These are phyloP conservation scores for Paulownia fortunei DNA, from an alignment of 257 asterid species.

Conservation along the genomic window DNA sequence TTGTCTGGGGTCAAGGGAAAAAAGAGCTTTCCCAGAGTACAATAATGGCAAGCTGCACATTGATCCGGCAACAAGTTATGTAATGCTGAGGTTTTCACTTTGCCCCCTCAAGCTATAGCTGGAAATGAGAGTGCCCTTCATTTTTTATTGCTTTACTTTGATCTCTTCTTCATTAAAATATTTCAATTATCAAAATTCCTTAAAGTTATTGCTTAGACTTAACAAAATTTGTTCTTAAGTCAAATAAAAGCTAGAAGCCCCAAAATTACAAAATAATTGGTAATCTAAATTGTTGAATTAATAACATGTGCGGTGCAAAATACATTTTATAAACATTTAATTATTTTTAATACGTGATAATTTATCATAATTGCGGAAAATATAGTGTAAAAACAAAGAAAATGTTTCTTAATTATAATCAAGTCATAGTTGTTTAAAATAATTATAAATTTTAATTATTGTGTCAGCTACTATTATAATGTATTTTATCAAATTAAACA, in stretches of 20 bases:
- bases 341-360: too few species aligned
- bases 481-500: too few species aligned
- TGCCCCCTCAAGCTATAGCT: neutral
- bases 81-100: neutral
- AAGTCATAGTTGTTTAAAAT: too few species aligned
- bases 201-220: too few species aligned
- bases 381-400: too few species aligned
- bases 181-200: too few species aligned
- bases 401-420: too few species aligned
- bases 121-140: neutral
- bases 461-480: too few species aligned
- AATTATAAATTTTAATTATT: too few species aligned
- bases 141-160: neutral
- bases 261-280: neutral
- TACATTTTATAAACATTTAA: too few species aligned
- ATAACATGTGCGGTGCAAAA: neutral
- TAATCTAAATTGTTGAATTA: neutral
- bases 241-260: neutral
- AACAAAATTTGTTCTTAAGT: too few species aligned
- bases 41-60: constrained; percentile 22
- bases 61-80: neutral
- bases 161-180: neutral
- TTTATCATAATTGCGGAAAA: too few species aligned
- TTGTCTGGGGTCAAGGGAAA: constrained; percentile 13
- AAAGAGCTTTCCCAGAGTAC: neutral